A percentile compares a stretch with the other conserved stretches of the same genome.
These are phyloP conservation scores for Naganishia sp. DNA, from an alignment of 1,284 basidiomycete genomes.

Conservation along the genomic window DNA sequence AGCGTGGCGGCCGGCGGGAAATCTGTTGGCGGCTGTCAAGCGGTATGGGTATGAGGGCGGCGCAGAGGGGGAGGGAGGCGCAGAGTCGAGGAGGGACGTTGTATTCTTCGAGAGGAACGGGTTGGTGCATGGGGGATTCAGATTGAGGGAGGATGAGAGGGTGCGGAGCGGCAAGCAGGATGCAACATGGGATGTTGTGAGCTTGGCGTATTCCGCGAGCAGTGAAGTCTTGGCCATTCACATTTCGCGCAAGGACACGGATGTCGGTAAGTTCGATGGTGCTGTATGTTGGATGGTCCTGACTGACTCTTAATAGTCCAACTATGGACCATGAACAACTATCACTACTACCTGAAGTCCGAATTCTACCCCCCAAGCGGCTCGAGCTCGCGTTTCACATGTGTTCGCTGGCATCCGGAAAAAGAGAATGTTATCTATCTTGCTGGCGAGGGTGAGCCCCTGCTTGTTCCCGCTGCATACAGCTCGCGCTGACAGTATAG, in stretches of 20 bases:
- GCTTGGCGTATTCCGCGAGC: slow-evolving; percentile 84
- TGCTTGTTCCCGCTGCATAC: background rate
- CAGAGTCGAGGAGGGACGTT: slow-evolving; percentile 69
- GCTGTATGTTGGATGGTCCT: background rate
- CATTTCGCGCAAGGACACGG: slow-evolving; percentile 65
- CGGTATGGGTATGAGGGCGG: slow-evolving; percentile 72
- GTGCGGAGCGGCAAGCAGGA: slow-evolving; percentile 34
- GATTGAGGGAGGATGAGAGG: slow-evolving; percentile 60
- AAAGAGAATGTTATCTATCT: slow-evolving; percentile 67
- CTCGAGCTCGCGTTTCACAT: slow-evolving; percentile 63
- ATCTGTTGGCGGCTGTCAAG: slow-evolving; percentile 79
- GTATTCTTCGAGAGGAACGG: slow-evolving; percentile 97
- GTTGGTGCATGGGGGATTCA: slow-evolving; percentile 85
- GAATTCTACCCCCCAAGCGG: slow-evolving; percentile 64
- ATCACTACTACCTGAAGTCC: slow-evolving; percentile 95
- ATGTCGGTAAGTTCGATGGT: slow-evolving; percentile 63
- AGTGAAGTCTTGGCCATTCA: slow-evolving; percentile 83
- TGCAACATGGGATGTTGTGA: slow-evolving; percentile 65
- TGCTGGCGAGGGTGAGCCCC: slow-evolving; percentile 64
- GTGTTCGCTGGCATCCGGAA: slow-evolving; percentile 85
- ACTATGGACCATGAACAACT: slow-evolving; percentile 93
- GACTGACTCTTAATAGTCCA: slow-evolving; percentile 64
- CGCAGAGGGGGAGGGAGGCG: slow-evolving; percentile 63
- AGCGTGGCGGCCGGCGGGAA: slow-evolving; percentile 87
- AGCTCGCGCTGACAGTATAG: slow-evolving; percentile 37